These are phyloP conservation scores for Lactifluus piperatus DNA, from an alignment of 768 basidiomycete species.

Conservation along the genomic window DNA sequence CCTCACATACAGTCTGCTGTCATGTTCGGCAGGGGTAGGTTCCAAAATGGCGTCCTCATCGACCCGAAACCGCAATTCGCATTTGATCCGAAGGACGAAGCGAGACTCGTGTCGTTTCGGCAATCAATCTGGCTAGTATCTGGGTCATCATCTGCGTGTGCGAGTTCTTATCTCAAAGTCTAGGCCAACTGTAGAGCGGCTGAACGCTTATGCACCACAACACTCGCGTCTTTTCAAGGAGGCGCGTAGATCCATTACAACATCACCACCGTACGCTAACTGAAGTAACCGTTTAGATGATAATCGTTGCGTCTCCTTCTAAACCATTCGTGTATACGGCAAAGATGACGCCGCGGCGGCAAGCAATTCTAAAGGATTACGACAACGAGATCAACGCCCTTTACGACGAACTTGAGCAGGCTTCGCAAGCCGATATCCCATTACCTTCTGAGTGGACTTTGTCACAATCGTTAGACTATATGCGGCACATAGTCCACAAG, in stretches of 20 bases:
- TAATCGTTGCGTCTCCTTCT: constrained; percentile 31
- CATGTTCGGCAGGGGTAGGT: constrained; percentile 29
- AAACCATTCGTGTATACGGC: constrained; percentile 38
- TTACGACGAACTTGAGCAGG: constrained; percentile 30
- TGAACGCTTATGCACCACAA: constrained; percentile 35
- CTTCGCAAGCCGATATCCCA: constrained; percentile 25
- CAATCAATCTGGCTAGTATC: constrained; percentile 15
- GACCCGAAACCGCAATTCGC: constrained; percentile 24
- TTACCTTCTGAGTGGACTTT: constrained; percentile 25
- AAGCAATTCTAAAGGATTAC: constrained; percentile 32
- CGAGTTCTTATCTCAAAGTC: background rate
- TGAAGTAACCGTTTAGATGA: constrained; percentile 29
- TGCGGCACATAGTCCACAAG: constrained; percentile 28
- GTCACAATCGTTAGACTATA: constrained; percentile 24
- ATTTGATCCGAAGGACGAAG: constrained; percentile 23
- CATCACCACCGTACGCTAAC: background rate
- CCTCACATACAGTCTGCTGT: constrained; percentile 25
- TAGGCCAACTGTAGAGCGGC: constrained; percentile 35
- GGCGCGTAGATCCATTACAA: constrained; percentile 21
- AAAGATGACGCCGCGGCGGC: constrained; percentile 34
- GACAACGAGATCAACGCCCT: constrained; percentile 33
- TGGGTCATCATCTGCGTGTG: background rate
- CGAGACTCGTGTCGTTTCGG: constrained; percentile 22
- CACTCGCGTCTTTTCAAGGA: constrained; percentile 42
- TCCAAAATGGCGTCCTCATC: constrained; percentile 28